A percentile compares a stretch with the other conserved stretches of the same genome.
phyloP scores from a whole-genome alignment of 306 rosid genomes.

The Medicago lupulina region DNA sequence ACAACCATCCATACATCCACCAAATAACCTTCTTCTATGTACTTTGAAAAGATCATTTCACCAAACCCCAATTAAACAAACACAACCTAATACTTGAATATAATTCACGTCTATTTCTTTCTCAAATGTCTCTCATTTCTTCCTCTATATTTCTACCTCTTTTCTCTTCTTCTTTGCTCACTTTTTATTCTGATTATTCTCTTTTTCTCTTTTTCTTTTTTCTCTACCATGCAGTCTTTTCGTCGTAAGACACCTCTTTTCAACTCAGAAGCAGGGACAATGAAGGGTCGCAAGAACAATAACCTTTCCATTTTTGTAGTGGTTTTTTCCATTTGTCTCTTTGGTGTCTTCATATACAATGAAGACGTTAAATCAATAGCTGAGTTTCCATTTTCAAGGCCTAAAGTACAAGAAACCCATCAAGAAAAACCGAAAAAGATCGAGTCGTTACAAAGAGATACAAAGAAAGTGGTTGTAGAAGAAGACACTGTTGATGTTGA shows the following conservation, averaged over 20 bases:
- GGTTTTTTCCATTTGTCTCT: conserved; percentile 77
- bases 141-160: conserved; percentile 61
- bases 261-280: conserved; percentile 57
- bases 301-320: conserved; percentile 80
- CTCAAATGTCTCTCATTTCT: conserved; percentile 41
- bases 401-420: conserved; percentile 67
- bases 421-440: conserved; percentile 37
- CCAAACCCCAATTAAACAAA: conserved; percentile 72
- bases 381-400: conserved; percentile 81
- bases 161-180: conserved; percentile 36
- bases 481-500: conserved; percentile 20
- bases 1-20: conserved; percentile 54
- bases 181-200: background rate
- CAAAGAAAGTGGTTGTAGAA: conserved; percentile 11
- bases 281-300: conserved; percentile 83
- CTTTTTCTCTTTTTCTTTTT: background rate
- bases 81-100: conserved; percentile 44
- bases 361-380: conserved; percentile 95
- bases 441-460: conserved; percentile 15
- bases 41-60: conserved; percentile 74
- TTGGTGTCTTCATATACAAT: conserved; percentile 92
- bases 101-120: conserved; percentile 36
- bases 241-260: conserved; percentile 76
- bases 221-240: conserved; percentile 67
- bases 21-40: conserved; percentile 38